These are phyloP conservation scores for Arachnopeziza araneosa DNA, from an alignment of 2,329 filamentous ascomycete genomes.

Conservation along the genomic window DNA sequence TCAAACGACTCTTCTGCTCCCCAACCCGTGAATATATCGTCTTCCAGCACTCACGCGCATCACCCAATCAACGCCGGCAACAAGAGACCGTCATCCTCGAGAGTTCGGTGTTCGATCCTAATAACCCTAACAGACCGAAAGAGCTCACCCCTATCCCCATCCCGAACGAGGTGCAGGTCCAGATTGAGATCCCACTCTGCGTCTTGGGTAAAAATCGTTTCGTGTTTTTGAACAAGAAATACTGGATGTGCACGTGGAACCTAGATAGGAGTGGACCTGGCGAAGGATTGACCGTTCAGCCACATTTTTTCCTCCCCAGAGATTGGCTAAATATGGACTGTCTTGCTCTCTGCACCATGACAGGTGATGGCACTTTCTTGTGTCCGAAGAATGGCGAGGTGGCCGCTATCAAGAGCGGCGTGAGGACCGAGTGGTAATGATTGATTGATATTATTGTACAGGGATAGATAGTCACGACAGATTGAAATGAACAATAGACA, in stretches of 20 bases:
- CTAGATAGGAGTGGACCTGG: not conserved
- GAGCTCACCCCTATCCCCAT: not conserved
- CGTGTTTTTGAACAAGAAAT: conserved; percentile 1
- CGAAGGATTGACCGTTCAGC: not conserved
- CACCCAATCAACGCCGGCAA: not conserved
- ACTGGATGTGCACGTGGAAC: conserved; percentile 3
- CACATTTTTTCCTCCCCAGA: conserved; percentile 1
- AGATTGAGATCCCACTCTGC: not conserved
- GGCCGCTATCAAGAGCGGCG: conserved; percentile 1
- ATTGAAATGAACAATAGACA: not conserved
- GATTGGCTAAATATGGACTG: conserved; percentile 1
- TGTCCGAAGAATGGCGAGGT: conserved; percentile 6
- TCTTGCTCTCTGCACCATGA: not conserved
- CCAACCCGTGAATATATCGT: not conserved
- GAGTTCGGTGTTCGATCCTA: not conserved
- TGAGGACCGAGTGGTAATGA: not conserved
- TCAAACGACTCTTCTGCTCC: not conserved
- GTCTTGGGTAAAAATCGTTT: not conserved
- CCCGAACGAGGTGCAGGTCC: not conserved
- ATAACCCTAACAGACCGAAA: not conserved
- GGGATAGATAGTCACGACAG: not conserved
- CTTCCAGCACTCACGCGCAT: not conserved
- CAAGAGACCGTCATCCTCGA: not conserved
- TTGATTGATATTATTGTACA: not conserved
- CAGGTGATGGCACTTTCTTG: not conserved